Conservation (phyloP, 805 yeast species). For the Cyberlindnera galapagoensis region DNA sequence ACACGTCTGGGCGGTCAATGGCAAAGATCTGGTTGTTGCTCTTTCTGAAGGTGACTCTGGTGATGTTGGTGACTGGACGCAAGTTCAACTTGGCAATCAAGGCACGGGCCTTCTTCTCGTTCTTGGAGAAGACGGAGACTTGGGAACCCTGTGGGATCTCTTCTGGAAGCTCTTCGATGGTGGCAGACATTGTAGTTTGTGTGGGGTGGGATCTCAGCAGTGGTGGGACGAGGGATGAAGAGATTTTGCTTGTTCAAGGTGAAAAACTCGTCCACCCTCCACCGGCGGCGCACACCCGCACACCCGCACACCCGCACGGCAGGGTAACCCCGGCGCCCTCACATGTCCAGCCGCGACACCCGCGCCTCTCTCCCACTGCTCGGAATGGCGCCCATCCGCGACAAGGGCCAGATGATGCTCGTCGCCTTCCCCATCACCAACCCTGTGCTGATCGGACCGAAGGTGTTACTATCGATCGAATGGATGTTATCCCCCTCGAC, state of each 20-base stretch:
- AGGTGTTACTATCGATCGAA: conserved; percentile 78
- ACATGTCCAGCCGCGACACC: conserved; percentile 13
- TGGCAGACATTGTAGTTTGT: conserved; percentile 8
- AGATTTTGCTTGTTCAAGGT: no score
- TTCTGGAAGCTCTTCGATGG: conserved; percentile 21
- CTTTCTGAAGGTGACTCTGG: conserved; percentile 93
- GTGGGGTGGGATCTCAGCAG: no score
- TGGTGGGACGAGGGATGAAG: no score
- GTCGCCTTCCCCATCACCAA: conserved; percentile 73
- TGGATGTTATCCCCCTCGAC: conserved; percentile 90
- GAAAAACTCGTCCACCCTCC: no score
- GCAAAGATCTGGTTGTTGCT: conserved; percentile 88
- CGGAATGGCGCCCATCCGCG: conserved; percentile 45
- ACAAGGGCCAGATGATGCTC: conserved; percentile 63
- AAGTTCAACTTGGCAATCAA: conserved; percentile 80
- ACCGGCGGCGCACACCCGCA: no score
- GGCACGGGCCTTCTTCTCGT: conserved; percentile 95
- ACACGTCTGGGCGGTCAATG: conserved; percentile 91
- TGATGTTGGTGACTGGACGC: conserved; percentile 85
- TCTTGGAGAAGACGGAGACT: conserved; percentile 75
- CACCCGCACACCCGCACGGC: no score
- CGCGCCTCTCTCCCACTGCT: conserved; percentile 49
- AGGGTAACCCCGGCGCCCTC: no score
- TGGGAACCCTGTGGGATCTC: conserved; percentile 71
- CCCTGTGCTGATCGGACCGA: conserved; percentile 84